phyloP scores from a whole-genome alignment of 805 yeast species.

The Millerozyma miso region DNA sequence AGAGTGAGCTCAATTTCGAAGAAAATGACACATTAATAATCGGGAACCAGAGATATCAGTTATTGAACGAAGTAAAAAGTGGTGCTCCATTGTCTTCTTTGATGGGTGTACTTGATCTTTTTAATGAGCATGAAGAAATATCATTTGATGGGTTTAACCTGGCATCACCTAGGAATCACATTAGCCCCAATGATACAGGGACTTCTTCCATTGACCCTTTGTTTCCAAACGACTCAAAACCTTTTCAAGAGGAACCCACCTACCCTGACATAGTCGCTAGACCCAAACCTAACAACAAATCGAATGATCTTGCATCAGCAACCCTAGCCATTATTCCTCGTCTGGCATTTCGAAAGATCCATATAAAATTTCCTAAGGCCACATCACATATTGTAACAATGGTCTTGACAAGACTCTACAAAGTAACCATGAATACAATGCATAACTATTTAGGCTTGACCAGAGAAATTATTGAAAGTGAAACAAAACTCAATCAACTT shows the following conservation, averaged over 20 bases:
- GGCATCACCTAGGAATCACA: background rate
- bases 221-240: background rate
- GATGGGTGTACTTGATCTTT: slow-evolving; percentile 71
- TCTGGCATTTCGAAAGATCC: slow-evolving; percentile 70
- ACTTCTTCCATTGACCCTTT: slow-evolving; percentile 1
- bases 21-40: slow-evolving; percentile 42
- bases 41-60: slow-evolving; percentile 62
- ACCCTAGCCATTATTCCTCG: slow-evolving; percentile 92
- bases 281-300: slow-evolving; percentile 40
- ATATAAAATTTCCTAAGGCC: slow-evolving; percentile 75
- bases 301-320: slow-evolving; percentile 32
- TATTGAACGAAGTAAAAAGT: slow-evolving; percentile 73
- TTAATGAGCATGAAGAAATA: slow-evolving; percentile 29
- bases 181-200: slow-evolving; percentile 3
- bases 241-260: background rate
- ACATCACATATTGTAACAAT: slow-evolving; percentile 93
- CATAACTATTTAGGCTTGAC: slow-evolving; percentile 85
- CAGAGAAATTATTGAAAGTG: slow-evolving; percentile 73
- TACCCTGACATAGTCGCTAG: slow-evolving; percentile 58
- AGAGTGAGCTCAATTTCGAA: slow-evolving; percentile 28
- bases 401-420: slow-evolving; percentile 77
- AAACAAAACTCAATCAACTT: slow-evolving; percentile 53
- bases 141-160: slow-evolving; percentile 9
- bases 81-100: slow-evolving; percentile 85
- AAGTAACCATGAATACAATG: slow-evolving; percentile 89